These are phyloP conservation scores for Plantago major DNA, from an alignment of 257 asterid species.

Conservation along the genomic window DNA sequence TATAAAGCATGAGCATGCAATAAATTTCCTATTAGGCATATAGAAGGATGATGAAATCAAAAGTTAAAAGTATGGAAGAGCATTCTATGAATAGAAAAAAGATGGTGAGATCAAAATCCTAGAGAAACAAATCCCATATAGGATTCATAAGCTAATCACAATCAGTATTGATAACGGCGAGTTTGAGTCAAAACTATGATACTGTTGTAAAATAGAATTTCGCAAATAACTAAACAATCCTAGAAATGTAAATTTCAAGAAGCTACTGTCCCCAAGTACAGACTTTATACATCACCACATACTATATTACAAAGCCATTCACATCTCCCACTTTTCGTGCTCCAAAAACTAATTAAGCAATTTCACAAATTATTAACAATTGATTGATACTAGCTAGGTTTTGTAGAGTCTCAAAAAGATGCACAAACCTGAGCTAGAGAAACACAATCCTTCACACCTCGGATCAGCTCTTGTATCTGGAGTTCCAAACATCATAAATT, in stretches of 20 bases:
- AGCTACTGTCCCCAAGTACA: slow-evolving; percentile 31
- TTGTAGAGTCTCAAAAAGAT: slow-evolving; percentile 26
- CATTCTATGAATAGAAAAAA: slow-evolving; percentile 12
- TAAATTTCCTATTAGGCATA: neutral
- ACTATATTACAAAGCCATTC: slow-evolving; percentile 19
- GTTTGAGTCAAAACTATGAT: neutral
- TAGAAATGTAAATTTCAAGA: slow-evolving; percentile 27
- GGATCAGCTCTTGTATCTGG: slow-evolving; percentile 85
- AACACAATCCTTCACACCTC: slow-evolving; percentile 66
- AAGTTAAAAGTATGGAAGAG: slow-evolving; percentile 12
- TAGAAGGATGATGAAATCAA: neutral
- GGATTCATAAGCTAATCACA: slow-evolving; percentile 15
- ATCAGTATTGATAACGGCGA: neutral
- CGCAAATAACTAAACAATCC: slow-evolving; percentile 11
- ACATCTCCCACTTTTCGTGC: slow-evolving; percentile 35
- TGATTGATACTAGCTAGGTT: neutral
- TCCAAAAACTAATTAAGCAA: slow-evolving; percentile 25
- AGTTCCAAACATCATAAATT: slow-evolving; percentile 26
- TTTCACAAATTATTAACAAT: slow-evolving; percentile 7
- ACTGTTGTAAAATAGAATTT: neutral
- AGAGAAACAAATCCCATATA: slow-evolving; percentile 14
- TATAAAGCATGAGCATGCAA: slow-evolving; percentile 12
- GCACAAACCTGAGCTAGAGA: slow-evolving; percentile 97
- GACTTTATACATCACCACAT: neutral
- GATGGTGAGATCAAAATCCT: slow-evolving; percentile 9